These are phyloP conservation scores for Mycoemilia scoparia DNA, from an alignment of 192 early-diverging fungal genomes.

Conservation along the genomic window DNA sequence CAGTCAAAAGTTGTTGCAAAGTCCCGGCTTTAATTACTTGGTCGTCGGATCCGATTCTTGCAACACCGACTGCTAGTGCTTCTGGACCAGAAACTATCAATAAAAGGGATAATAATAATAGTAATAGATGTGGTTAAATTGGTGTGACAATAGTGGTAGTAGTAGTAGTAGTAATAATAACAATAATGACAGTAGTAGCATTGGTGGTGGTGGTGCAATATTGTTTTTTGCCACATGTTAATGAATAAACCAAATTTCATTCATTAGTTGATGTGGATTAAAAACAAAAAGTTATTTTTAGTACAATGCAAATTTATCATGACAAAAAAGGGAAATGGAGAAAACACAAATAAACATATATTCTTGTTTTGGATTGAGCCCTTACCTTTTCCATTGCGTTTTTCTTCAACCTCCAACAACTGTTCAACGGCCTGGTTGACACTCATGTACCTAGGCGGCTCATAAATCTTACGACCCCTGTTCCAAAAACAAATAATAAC, in stretches of 20 bases:
- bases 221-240: too few species aligned
- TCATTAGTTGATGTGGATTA: too few species aligned
- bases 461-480: slow-evolving; percentile 82
- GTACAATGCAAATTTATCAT: too few species aligned
- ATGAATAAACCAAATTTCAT: too few species aligned
- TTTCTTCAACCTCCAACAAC: slow-evolving; percentile 81
- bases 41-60: slow-evolving; percentile 68
- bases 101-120: slow-evolving; percentile 2
- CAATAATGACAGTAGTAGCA: too few species aligned
- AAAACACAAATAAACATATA: slow-evolving; percentile 1
- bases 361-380: too few species aligned
- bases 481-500: too few species aligned
- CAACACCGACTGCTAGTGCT: slow-evolving; percentile 79
- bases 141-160: neutral
- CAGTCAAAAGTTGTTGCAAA: slow-evolving; percentile 56
- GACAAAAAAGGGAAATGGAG: neutral
- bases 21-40: slow-evolving; percentile 77
- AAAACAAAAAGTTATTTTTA: too few species aligned
- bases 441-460: slow-evolving; percentile 96
- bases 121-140: neutral
- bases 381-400: slow-evolving; percentile 42
- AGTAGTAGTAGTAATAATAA: too few species aligned
- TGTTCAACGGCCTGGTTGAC: slow-evolving; percentile 85
- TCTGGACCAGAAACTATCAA: slow-evolving; percentile 59
- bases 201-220: too few species aligned